Evolutionary conservation across 495 filamentous ascomycete genomes (phyloP), one percentile per base, ranked within the genome.

Genomic region (Aspergillus incahuasiensis): DNA sequence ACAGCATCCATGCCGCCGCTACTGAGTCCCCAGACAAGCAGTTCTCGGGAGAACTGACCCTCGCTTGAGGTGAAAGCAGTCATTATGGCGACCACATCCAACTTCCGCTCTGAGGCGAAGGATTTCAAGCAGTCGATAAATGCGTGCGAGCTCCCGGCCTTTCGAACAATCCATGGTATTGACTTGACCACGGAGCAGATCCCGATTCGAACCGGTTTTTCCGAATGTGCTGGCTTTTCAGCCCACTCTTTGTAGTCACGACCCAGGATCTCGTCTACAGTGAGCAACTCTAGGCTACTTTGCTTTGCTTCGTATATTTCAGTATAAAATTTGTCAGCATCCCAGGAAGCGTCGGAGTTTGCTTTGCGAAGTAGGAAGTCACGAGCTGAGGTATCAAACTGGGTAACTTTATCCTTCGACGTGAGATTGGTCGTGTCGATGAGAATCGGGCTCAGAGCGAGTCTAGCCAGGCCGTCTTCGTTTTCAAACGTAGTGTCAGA

Each of bases 221-320:
- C 22, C 7, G 63, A 56, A 6, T n/a, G 52, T 63, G 1, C 54
- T 58, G 65, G 52, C 0, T 49, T 63, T 62, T 90, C 91, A 5
- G 63, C 71, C 91, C 92, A 98, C 54, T 87, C 80, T 72, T 98
- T 98, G 70, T 94, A 98, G 69, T 98, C 94, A 59, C 95, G 92
- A 54, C 86, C 79, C 45, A 97, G 67, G 15, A 96, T 79, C 57
- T 97, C 95, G 3, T 81, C 68, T 55, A 94, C 65, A 2, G 75
- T 79, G 56, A 98, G 72, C 3, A 68, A 58, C 49, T 81, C 81
- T 43, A 97, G 78, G 50, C 74, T 76, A 57, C 91, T 79, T 56
- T 82, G 75, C 69, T 96, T 96, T 6, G 91, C 85, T 4, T 67
- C 52, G 15, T 77, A 72, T 46, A 97, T 74, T 30, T 80, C 68